A percentile compares a stretch with the other conserved stretches of the same genome.
Evolutionary conservation across 805 yeast genomes (phyloP).

Genomic region (Groenewaldozyma tartarivorans): DNA sequence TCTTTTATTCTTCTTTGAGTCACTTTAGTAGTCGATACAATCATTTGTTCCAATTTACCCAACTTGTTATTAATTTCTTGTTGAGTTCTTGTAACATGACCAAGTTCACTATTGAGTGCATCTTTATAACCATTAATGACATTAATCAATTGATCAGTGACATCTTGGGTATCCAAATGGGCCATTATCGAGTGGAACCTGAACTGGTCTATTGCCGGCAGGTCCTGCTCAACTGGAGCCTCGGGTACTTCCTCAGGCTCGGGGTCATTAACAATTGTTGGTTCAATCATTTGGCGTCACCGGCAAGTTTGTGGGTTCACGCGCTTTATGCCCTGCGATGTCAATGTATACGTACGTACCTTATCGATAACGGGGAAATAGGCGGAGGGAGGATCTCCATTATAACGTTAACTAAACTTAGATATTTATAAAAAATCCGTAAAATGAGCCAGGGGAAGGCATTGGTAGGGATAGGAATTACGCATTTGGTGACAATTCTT

Average conservation of each 20-base stretch:
- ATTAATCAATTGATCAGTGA: conserved; percentile 7
- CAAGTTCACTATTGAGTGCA: conserved; percentile 14
- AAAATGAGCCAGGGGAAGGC: neutral
- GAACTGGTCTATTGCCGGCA: conserved; percentile 12
- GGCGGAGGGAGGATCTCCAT: too few relatives aligned
- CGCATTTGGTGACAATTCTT: conserved; percentile 19
- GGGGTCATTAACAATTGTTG: conserved; percentile 1
- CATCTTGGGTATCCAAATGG: conserved; percentile 4
- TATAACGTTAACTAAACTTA: too few relatives aligned
- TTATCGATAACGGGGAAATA: too few relatives aligned
- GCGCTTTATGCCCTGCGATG: too few relatives aligned
- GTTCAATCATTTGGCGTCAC: too few relatives aligned
- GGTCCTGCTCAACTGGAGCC: conserved; percentile 1
- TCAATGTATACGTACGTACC: too few relatives aligned
- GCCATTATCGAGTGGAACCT: conserved; percentile 11
- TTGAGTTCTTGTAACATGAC: conserved; percentile 12
- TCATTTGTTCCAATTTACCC: conserved; percentile 13
- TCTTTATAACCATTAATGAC: conserved; percentile 10
- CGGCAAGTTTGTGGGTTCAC: too few relatives aligned
- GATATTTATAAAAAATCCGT: too few relatives aligned
- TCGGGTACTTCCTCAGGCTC: neutral
- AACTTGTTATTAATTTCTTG: conserved; percentile 10
- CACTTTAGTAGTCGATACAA: conserved; percentile 5
- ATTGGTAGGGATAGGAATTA: conserved; percentile 7
- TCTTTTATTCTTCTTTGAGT: conserved; percentile 9